Evolutionary conservation across 495 filamentous ascomycete genomes (phyloP), one percentile per base, ranked within the genome.

Genomic region (Aspergillus incahuasiensis): DNA sequence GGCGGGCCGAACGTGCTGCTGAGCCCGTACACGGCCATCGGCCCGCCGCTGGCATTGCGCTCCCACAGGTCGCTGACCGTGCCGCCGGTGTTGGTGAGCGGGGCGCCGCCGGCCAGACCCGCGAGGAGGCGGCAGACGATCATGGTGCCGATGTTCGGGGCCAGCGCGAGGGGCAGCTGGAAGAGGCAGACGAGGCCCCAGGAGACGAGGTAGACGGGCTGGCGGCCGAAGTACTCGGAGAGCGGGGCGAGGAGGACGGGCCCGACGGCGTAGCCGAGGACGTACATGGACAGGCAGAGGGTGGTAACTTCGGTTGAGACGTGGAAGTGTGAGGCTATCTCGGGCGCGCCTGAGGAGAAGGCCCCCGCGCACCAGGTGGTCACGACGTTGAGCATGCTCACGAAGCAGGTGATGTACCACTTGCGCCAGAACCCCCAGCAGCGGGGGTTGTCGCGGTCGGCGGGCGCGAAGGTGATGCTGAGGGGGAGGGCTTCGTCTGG

Each of bases 51-150:
- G 59, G 88, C 67, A 50, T 67, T 71, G 6, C 81, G 80, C 9
- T 72, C 62, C 59, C 89, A 90, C 77, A 90, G 85, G 57, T 91
- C 86, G 22, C 86, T 83, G 57, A 90, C 86, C 34, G 89, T 82
- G 62, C 86, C 86, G 54, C 86, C 86, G 15, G 84, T 74, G 65
- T 89, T 91, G 21, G 86, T 88, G 52, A 91, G 58, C 22, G 86
- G 81, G 0, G 86, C 86, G 4, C 84, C 83, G 24, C 89, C 89
- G 65, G 90, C 88, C 9, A 85, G 76, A 46, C 89, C 86, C 20
- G 85, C 86, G 52, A 92, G 84, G 77, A 91, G 90, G 0, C 83
- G 77, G 59, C 80, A 82, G 18, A 73, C 80, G 24, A 86, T 65
- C 39, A 85, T 68, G 52, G 82, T 78, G 1, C 65, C 71, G 22